These are phyloP conservation scores for Phytophthora syringae DNA, from an alignment of 352 stramenopile genomes.

Conservation along the genomic window DNA sequence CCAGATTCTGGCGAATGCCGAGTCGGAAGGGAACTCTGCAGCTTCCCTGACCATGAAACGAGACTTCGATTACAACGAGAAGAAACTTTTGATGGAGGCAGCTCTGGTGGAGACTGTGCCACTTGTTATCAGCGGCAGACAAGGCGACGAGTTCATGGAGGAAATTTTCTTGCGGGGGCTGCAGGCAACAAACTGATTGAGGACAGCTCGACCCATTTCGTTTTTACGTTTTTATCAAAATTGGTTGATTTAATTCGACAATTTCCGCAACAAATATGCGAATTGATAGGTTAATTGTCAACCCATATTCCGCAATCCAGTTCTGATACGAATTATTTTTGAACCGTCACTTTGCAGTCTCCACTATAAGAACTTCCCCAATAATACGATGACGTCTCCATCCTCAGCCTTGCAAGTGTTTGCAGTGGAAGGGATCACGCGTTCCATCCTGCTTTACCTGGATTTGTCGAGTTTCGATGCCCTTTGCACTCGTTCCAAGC, in stretches of 20 bases:
- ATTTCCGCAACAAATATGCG: too few relatives aligned
- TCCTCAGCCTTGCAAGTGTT: constrained; percentile 26
- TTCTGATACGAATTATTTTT: too few relatives aligned
- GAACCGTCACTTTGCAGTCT: too few relatives aligned
- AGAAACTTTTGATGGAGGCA: constrained; percentile 72
- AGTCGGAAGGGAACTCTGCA: constrained; percentile 66
- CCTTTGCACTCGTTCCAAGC: constrained; percentile 14
- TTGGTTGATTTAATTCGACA: too few relatives aligned
- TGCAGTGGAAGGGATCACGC: constrained; percentile 34
- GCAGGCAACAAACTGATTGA: constrained; percentile 19
- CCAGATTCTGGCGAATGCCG: constrained; percentile 57
- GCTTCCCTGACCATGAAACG: constrained; percentile 75
- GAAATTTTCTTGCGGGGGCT: constrained; percentile 27
- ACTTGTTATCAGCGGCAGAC: constrained; percentile 86
- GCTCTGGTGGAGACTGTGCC: constrained; percentile 60
- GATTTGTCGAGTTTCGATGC: constrained; percentile 31
- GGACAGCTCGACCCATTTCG: too few relatives aligned
- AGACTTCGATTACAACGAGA: constrained; percentile 76
- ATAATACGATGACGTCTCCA: background rate
- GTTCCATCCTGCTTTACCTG: constrained; percentile 28
- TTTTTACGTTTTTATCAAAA: too few relatives aligned
- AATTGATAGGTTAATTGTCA: too few relatives aligned
- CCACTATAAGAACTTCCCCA: too few relatives aligned
- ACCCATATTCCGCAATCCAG: too few relatives aligned
- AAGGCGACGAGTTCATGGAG: constrained; percentile 81